A percentile compares a stretch with the other conserved stretches of the same genome.
Conservation (phyloP, 148 eudicot genomes). For the Talinum fruticosum region DNA sequence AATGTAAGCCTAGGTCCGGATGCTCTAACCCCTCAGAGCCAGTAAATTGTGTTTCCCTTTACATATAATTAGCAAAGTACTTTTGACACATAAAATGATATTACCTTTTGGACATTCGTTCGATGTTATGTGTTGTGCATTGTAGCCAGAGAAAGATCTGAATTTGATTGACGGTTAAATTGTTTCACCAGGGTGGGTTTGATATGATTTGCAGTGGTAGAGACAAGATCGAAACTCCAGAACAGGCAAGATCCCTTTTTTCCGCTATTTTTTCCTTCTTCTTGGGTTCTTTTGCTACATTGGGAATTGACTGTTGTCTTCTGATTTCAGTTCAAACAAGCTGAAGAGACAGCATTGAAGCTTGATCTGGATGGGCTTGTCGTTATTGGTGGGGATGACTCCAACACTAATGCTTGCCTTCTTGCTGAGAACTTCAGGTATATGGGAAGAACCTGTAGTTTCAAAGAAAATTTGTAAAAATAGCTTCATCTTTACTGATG, state of each 20-base stretch:
- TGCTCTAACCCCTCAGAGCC: background rate
- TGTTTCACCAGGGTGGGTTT: constrained; percentile 75
- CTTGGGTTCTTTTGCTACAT: background rate
- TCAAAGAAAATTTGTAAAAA: background rate
- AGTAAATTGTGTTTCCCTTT: too few species aligned
- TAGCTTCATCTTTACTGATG: background rate
- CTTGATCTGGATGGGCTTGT: constrained; percentile 94
- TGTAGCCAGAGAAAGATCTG: background rate
- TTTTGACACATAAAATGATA: too few species aligned
- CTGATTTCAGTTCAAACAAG: constrained; percentile 84
- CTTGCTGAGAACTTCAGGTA: constrained; percentile 97
- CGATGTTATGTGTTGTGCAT: background rate
- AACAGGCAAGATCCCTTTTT: constrained; percentile 49
- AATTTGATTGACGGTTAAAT: background rate
- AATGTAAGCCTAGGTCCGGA: background rate
- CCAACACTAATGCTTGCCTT: constrained; percentile 97
- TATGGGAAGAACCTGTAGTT: background rate
- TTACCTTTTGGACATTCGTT: background rate
- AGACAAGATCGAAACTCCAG: constrained; percentile 98
- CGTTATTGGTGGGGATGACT: constrained; percentile 98
- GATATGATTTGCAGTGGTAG: constrained; percentile 97
- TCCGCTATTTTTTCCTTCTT: constrained; percentile 7
- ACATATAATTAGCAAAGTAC: background rate
- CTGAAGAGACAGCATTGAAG: constrained; percentile 77
- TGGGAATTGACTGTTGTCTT: constrained; percentile 9